A percentile compares a stretch with the other conserved stretches of the same genome.
Evolutionary conservation across 208 protist genomes (phyloP).

Genomic region (Acanthamoeba royreba): DNA sequence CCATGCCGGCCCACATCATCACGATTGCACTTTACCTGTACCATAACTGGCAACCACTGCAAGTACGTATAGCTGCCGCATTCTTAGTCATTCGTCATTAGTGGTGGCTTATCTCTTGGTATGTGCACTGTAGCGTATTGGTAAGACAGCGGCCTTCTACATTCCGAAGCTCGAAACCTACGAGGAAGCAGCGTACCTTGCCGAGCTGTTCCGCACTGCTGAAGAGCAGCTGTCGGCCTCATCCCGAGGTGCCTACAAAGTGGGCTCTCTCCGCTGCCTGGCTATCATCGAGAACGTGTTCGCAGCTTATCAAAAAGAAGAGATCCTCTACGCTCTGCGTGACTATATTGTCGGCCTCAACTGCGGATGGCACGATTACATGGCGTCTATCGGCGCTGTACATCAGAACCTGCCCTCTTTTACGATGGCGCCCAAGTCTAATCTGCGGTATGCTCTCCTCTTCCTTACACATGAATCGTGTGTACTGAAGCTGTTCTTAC

Average conservation of each 20-base stretch:
- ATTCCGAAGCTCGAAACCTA: constrained; percentile 36
- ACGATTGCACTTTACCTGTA: constrained; percentile 42
- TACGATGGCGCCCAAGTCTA: constrained; percentile 28
- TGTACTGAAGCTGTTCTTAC: neutral
- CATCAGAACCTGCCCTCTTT: constrained; percentile 31
- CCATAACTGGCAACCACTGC: constrained; percentile 6
- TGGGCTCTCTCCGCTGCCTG: neutral
- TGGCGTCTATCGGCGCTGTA: constrained; percentile 14
- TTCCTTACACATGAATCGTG: too few species aligned
- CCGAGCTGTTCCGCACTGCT: neutral
- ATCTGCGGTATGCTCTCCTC: constrained; percentile 25
- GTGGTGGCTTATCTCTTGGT: too few species aligned
- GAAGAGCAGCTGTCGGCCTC: neutral
- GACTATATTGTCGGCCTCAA: constrained; percentile 39
- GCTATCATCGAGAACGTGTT: constrained; percentile 41
- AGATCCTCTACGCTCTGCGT: constrained; percentile 15
- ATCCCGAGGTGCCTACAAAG: neutral
- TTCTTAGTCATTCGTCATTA: too few species aligned
- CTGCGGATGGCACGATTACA: constrained; percentile 42
- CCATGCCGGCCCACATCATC: constrained; percentile 30
- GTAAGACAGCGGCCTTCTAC: neutral
- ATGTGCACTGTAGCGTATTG: neutral
- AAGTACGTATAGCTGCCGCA: too few species aligned
- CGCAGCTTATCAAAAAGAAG: constrained; percentile 33
- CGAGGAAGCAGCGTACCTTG: constrained; percentile 24